Evolutionary conservation across 2,329 filamentous ascomycete genomes (phyloP), one percentile per base, ranked within the genome.

Genomic region (Bipolaris gigantea): DNA sequence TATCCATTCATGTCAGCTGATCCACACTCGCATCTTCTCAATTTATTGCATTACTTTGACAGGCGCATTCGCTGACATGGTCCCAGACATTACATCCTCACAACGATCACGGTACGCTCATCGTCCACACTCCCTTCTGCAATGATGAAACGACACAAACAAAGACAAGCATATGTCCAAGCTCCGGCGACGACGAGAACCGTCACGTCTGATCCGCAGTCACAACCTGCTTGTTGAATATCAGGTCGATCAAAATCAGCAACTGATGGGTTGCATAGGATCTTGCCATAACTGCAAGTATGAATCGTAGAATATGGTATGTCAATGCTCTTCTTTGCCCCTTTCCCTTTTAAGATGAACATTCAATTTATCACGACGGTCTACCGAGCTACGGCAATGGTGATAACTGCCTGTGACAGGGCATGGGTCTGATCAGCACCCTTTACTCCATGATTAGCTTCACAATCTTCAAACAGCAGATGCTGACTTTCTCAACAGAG

Each of bases 141-240:
- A 47, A 85, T 94, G 90, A 94, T 94, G 90, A 94, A 83, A 81
- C 77, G 85, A 91, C 88, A 84, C 48, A 81, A 80, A 83, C 81
- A 76, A 88, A 85, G 90, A 95, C 91, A 95, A 95, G 90, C 90
- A 95, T 95, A 95, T 95, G 90, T 95, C 91, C 83, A 87, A 95
- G 91, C 85, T 82, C 79, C 65, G 65, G 71, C 71, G 76, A 81
- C 73, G 82, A 84, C 73, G 72, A 75, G 60, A 71, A 62, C 64
- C 61, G 72, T 75, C 71, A 66, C 54, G 57, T 53, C 73, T 75
- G 73, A 75, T 60, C 52, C 48, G 52, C 58, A 48, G 23, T 53
- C 33, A 25, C 15, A 44, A 23, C 19, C 25, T 53, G 42, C 43
- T 56, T 49, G 48, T 56, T 15, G 25, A 45, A 25, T 13, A 48